Conservation (phyloP, 495 filamentous ascomycete species). For the Daldinia decipiens region DNA sequence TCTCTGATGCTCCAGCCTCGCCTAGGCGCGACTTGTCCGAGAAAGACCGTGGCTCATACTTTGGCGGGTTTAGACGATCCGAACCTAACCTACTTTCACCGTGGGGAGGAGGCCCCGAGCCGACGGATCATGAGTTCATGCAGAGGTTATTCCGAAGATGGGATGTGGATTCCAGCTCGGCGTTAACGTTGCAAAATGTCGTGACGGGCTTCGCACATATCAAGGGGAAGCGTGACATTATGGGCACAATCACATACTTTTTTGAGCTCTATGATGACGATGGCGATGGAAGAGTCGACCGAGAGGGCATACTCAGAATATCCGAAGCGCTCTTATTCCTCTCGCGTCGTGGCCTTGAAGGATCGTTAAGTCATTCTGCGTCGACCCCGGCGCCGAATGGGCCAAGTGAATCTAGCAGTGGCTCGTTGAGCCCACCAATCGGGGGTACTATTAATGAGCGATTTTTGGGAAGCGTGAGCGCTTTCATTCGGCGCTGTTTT, state of each 20-base stretch:
- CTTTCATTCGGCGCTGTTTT: slow-evolving; percentile 95
- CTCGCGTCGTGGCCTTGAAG: slow-evolving; percentile 85
- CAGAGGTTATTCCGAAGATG: slow-evolving; percentile 86
- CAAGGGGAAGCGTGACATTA: slow-evolving; percentile 92
- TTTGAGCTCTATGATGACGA: slow-evolving; percentile 97
- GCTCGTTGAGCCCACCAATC: slow-evolving; percentile 48
- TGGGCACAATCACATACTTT: slow-evolving; percentile 97
- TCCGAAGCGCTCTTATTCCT: slow-evolving; percentile 95
- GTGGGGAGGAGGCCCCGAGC: slow-evolving; percentile 80
- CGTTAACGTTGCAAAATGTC: slow-evolving; percentile 86
- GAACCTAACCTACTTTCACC: slow-evolving; percentile 65
- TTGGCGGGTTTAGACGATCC: slow-evolving; percentile 54
- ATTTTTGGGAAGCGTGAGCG: slow-evolving; percentile 90
- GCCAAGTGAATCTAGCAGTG: slow-evolving; percentile 44
- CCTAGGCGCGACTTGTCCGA: slow-evolving; percentile 66
- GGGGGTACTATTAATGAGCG: slow-evolving; percentile 71
- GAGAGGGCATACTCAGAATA: slow-evolving; percentile 94
- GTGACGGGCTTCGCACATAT: slow-evolving; percentile 89
- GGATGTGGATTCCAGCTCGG: slow-evolving; percentile 79
- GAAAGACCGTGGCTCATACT: slow-evolving; percentile 64
- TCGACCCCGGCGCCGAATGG: slow-evolving; percentile 52
- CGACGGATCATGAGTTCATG: slow-evolving; percentile 96
- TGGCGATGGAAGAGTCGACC: slow-evolving; percentile 90
- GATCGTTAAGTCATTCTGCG: slow-evolving; percentile 65
- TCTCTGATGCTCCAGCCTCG: slow-evolving; percentile 74